These are phyloP conservation scores for Aspergillus aculeatinus DNA, from an alignment of 2,329 filamentous ascomycete species.

Conservation along the genomic window DNA sequence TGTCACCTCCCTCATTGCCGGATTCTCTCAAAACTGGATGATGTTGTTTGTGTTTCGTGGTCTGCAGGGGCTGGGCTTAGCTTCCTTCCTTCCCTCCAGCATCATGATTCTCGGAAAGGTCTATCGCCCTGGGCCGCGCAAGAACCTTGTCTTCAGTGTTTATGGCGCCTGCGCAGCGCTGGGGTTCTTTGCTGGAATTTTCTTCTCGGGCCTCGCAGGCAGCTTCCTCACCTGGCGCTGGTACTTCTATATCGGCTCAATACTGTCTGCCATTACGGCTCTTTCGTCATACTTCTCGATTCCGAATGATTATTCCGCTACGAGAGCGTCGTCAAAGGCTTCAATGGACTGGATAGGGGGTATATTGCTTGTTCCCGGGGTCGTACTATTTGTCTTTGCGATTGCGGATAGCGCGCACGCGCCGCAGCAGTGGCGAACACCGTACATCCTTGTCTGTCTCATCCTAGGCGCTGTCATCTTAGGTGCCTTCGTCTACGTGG, in stretches of 20 bases:
- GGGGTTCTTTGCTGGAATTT: conserved; percentile 58
- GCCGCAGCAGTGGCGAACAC: conserved; percentile 67
- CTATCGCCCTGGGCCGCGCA: conserved; percentile 67
- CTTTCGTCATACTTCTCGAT: conserved; percentile 49
- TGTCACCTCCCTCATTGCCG: conserved; percentile 67
- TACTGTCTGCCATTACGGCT: conserved; percentile 50
- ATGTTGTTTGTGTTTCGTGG: conserved; percentile 75
- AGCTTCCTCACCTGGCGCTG: conserved; percentile 60
- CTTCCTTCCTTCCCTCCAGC: conserved; percentile 68
- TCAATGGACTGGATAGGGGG: conserved; percentile 71
- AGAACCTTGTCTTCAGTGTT: conserved; percentile 65
- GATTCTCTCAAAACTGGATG: conserved; percentile 65
- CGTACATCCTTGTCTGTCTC: conserved; percentile 68
- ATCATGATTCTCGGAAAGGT: conserved; percentile 65
- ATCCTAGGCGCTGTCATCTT: conserved; percentile 63
- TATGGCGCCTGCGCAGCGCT: conserved; percentile 56
- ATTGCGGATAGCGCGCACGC: conserved; percentile 72
- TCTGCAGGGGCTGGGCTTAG: conserved; percentile 70
- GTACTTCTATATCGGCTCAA: conserved; percentile 67
- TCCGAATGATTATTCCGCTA: conserved; percentile 43
- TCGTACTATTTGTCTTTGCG: conserved; percentile 71
- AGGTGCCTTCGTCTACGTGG: conserved; percentile 63
- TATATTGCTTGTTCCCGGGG: conserved; percentile 60
- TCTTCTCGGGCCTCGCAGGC: conserved; percentile 61
- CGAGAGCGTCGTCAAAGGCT: conserved; percentile 31